phyloP scores from a whole-genome alignment of 495 filamentous ascomycete species.

The Penicillium cosmopolitanum region DNA sequence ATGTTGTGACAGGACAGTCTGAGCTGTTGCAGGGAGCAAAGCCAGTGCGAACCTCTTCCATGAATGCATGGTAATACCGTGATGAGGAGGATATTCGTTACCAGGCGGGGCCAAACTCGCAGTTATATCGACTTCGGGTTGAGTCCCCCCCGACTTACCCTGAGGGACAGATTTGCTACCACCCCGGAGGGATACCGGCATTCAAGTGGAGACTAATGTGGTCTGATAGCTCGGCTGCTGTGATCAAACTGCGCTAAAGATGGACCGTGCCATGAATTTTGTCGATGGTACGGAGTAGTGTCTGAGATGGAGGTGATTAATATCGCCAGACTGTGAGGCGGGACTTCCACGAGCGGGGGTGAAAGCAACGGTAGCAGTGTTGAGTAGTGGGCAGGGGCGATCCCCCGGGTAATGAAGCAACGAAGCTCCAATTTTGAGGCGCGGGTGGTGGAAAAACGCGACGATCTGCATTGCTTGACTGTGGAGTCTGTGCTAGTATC shows the following conservation, averaged over 20 bases:
- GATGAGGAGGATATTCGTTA: background rate
- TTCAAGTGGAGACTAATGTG: constrained; percentile 11
- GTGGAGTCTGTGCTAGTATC: constrained; percentile 12
- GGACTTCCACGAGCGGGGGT: constrained; percentile 17
- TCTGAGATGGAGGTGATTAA: background rate
- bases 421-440: constrained; percentile 13
- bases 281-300: background rate
- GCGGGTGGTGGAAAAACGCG: constrained; percentile 16
- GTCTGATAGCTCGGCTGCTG: background rate
- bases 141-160: constrained; percentile 7
- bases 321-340: background rate
- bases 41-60: constrained; percentile 20
- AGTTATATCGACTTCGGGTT: background rate
- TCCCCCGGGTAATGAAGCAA: constrained; percentile 12
- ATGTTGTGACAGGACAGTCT: constrained; percentile 32
- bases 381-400: constrained; percentile 15
- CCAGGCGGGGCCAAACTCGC: background rate
- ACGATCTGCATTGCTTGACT: constrained; percentile 26
- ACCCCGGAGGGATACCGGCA: constrained; percentile 3
- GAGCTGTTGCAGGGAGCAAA: constrained; percentile 19
- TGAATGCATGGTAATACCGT: constrained; percentile 23
- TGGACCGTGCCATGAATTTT: constrained; percentile 12
- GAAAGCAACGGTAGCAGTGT: constrained; percentile 32
- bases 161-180: background rate
- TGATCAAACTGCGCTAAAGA: constrained; percentile 2